A percentile compares a stretch with the other conserved stretches of the same genome.
Evolutionary conservation across 805 yeast species (phyloP).

Genomic region (Candida xiaguanensis): DNA sequence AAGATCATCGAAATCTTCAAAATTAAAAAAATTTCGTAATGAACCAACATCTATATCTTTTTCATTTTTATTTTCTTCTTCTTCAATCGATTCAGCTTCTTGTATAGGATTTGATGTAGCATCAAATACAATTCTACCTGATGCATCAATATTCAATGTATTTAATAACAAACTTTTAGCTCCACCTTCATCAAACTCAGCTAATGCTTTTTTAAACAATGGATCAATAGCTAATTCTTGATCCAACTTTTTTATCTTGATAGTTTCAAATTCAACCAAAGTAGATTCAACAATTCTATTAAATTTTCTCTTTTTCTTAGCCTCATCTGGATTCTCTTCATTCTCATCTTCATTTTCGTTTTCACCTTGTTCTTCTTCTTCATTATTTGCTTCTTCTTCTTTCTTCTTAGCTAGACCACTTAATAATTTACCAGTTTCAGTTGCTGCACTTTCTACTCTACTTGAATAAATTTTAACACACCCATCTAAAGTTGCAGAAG

Average conservation of each 20-base stretch:
- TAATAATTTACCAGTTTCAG: constrained; percentile 80
- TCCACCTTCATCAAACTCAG: constrained; percentile 83
- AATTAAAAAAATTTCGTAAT: constrained; percentile 18
- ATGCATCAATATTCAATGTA: constrained; percentile 50
- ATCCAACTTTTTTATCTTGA: constrained; percentile 55
- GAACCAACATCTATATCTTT: constrained; percentile 16
- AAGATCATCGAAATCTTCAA: constrained; percentile 17
- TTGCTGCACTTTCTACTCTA: constrained; percentile 87
- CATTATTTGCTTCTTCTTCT: constrained; percentile 20
- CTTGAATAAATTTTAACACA: constrained; percentile 91
- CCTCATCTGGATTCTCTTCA: constrained; percentile 16
- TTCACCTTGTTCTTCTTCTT: constrained; percentile 19
- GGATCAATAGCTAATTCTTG: constrained; percentile 70
- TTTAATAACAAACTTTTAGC: constrained; percentile 67
- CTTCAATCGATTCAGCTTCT: constrained; percentile 9
- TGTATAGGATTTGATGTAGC: constrained; percentile 41
- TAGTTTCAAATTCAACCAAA: constrained; percentile 46
- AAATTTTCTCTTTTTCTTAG: constrained; percentile 23
- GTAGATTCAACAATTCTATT: constrained; percentile 43
- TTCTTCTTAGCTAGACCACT: constrained; percentile 61
- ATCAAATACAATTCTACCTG: constrained; percentile 63
- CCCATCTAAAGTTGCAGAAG: constrained; percentile 89
- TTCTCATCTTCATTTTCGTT: constrained; percentile 16
- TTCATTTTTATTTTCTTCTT: constrained; percentile 13
- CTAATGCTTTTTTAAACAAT: constrained; percentile 65